Evolutionary conservation across 768 basidiomycete genomes (phyloP).

Genomic region (Termitomyces sp.): DNA sequence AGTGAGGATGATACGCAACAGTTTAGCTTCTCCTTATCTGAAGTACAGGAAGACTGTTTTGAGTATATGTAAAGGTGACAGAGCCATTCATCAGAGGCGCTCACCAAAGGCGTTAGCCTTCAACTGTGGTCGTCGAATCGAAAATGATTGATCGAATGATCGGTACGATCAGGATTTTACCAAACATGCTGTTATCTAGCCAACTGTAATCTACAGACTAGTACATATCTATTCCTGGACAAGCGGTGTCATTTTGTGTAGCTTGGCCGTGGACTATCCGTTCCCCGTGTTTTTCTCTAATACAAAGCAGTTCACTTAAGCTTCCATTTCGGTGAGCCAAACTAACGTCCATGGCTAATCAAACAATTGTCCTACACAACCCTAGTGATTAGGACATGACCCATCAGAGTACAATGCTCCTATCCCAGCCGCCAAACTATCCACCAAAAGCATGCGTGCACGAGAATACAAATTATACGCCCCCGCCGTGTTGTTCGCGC

Average conservation of each 20-base stretch:
- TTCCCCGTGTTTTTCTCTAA: not conserved
- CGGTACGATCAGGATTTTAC: not conserved
- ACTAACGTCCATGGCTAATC: not conserved
- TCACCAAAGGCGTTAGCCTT: not conserved
- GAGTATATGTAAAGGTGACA: not conserved
- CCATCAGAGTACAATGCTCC: not conserved
- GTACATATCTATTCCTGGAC: too few species aligned
- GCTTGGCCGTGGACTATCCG: not conserved
- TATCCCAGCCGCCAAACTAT: not conserved
- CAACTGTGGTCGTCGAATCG: not conserved
- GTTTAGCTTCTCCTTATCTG: not conserved
- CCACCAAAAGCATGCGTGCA: not conserved
- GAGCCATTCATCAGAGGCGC: not conserved
- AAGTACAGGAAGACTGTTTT: not conserved
- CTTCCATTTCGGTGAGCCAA: not conserved
- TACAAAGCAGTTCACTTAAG: not conserved
- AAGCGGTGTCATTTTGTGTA: not conserved
- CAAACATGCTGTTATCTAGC: not conserved
- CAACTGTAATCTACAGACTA: not conserved
- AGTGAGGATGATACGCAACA: not conserved
- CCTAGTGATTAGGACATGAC: not conserved
- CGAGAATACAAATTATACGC: not conserved
- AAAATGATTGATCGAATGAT: not conserved
- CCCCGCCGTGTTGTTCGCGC: not conserved
- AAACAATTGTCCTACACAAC: not conserved